Evolutionary conservation across 179 eudicot species (phyloP).

Genomic region (Carnegiea gigantea): DNA sequence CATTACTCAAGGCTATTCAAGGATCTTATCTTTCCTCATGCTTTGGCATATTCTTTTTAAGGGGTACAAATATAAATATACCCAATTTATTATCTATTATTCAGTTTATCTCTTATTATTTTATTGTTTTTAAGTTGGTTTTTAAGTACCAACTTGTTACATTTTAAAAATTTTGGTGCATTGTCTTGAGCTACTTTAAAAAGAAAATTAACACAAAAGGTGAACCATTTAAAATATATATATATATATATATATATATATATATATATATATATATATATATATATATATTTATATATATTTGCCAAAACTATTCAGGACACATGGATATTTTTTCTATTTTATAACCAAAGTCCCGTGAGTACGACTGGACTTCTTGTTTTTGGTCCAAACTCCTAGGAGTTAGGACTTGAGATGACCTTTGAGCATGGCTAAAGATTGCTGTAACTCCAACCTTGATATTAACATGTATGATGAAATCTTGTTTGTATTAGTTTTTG

Average conservation of each 20-base stretch:
- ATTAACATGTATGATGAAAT: too few species aligned
- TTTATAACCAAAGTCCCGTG: not conserved
- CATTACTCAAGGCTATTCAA: not conserved
- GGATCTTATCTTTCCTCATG: conserved; percentile 22
- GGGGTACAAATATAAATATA: not conserved
- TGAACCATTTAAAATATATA: too few species aligned
- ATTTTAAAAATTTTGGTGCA: not conserved
- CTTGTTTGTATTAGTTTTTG: too few species aligned
- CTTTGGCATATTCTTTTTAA: conserved; percentile 20
- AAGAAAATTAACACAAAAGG: not conserved
- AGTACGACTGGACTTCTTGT: not conserved
- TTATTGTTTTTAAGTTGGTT: not conserved
- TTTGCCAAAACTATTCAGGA: not conserved
- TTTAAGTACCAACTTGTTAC: not conserved
- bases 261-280: too few species aligned
- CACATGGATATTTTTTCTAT: not conserved
- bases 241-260: too few species aligned
- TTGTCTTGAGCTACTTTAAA: not conserved
- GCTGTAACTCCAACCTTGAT: too few species aligned
- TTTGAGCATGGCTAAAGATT: not conserved
- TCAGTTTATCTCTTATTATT: not conserved
- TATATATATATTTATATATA: too few species aligned
- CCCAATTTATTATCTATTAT: not conserved
- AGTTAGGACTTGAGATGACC: not conserved
- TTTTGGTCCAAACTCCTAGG: not conserved